Evolutionary conservation across 139 green algal genomes (phyloP), one percentile per base, ranked within the genome.

Genomic region (Chlorella sp.): DNA sequence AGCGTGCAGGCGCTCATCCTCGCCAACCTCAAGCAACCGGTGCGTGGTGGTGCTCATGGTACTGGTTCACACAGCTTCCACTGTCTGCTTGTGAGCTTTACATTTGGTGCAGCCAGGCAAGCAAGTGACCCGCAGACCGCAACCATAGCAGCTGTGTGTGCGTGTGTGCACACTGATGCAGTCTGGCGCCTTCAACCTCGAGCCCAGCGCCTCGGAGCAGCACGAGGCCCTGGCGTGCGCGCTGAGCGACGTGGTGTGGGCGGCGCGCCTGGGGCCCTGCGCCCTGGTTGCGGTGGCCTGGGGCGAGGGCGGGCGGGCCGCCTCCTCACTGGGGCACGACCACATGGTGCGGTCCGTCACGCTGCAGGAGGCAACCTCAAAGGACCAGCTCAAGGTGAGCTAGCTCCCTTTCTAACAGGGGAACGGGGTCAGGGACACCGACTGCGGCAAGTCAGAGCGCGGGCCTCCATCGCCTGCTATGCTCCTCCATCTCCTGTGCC

Each of bases 1-100:
- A 80, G 50, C 3, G 74, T 86, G 68, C 83, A 88, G 72, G 83
- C 74, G 31, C 83, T 84, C 63, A 27, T 88, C 2, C 76, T 88
- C 23, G 80, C 67, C n/a, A 67, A 63, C n/a, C 67, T 72, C 14
- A 30, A 2, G 20, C n/a, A 51, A n/a, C 20, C 33, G 2, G n/a
- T 55, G 34, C n/a, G n/a, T n/a, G n/a, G n/a, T n/a, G n/a, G n/a
- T n/a, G n/a, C n/a, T n/a, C n/a, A n/a, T n/a, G n/a, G n/a, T n/a
- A n/a, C n/a, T n/a, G n/a, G n/a, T n/a, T n/a, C n/a, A n/a, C n/a
- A n/a, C n/a, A n/a, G n/a, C n/a, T n/a, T n/a, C n/a, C n/a, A n/a
- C n/a, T n/a, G n/a, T n/a, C n/a, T n/a, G n/a, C n/a, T n/a, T n/a
- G n/a, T n/a, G n/a, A n/a, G n/a, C n/a, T n/a, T n/a, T n/a, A n/a